Conservation (phyloP, 352 stramenopile genomes). For the Phytophthora fragariae region DNA sequence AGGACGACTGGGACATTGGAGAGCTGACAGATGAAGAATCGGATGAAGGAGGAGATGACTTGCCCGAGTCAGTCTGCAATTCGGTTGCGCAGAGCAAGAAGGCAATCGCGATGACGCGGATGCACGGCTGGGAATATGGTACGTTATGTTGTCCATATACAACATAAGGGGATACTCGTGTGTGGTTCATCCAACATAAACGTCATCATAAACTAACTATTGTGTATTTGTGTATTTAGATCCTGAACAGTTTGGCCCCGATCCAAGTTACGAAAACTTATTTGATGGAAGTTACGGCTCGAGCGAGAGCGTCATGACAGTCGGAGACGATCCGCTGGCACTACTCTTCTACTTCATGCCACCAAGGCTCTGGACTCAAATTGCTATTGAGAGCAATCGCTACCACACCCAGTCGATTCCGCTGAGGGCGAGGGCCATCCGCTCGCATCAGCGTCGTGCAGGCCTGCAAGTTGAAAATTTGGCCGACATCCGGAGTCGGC, state of each 20-base stretch:
- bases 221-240: not conserved
- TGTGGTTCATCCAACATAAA: not conserved
- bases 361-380: not conserved
- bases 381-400: not conserved
- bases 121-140: conserved; percentile 3
- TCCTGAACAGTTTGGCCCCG: not conserved
- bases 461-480: not conserved
- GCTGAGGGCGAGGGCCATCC: not conserved
- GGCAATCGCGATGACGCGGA: not conserved
- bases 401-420: conserved; percentile 9
- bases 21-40: conserved; percentile 9
- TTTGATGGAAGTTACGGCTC: conserved; percentile 1
- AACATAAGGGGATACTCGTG: not conserved
- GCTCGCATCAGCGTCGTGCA: not conserved
- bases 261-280: not conserved
- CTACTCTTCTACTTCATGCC: conserved; percentile 14
- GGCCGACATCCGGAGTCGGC: not conserved
- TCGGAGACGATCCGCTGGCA: conserved; percentile 8
- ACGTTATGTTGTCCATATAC: conserved; percentile 7
- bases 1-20: not conserved
- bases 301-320: not conserved
- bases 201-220: conserved; percentile 3
- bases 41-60: not conserved
- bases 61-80: not conserved
- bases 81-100: conserved; percentile 1